Conservation (phyloP, 1,284 basidiomycete species). For the Fomitopsis schrenkii region DNA sequence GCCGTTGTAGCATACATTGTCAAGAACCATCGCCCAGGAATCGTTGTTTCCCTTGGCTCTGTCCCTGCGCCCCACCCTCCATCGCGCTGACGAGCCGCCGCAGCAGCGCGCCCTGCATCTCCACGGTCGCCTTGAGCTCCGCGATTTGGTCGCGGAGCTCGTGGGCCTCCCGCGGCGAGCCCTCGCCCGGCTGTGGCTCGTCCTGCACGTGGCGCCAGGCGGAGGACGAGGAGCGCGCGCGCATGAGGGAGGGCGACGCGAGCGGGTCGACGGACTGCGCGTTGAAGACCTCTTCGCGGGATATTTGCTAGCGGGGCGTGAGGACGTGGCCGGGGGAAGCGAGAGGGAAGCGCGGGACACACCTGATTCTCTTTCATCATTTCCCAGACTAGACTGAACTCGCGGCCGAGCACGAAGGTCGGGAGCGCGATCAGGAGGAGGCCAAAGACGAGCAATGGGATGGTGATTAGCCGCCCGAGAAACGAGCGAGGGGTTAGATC, state of each 20-base stretch:
- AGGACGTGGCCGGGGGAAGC: conserved; percentile 4
- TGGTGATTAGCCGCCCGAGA: conserved; percentile 76
- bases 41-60: background rate
- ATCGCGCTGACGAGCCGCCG: conserved; percentile 37
- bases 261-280: conserved; percentile 13
- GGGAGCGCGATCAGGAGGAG: conserved; percentile 84
- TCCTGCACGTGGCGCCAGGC: conserved; percentile 19
- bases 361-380: conserved; percentile 58
- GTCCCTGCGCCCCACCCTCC: conserved; percentile 21
- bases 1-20: background rate
- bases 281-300: conserved; percentile 12
- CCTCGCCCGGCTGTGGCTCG: conserved; percentile 16
- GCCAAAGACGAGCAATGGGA: conserved; percentile 83
- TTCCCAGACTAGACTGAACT: conserved; percentile 87
- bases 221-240: conserved; percentile 8
- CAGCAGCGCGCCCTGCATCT: conserved; percentile 52
- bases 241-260: conserved; percentile 17
- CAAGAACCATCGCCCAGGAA: background rate
- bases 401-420: conserved; percentile 83
- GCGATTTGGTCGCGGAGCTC: conserved; percentile 59
- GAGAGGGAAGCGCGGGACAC: conserved; percentile 10
- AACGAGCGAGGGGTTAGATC: conserved; percentile 84
- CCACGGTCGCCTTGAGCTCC: conserved; percentile 48
- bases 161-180: conserved; percentile 14
- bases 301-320: background rate